A percentile compares a stretch with the other conserved stretches of the same genome.
Conservation (phyloP, 2,329 filamentous ascomycete genomes). For the Trichoderma breve region DNA sequence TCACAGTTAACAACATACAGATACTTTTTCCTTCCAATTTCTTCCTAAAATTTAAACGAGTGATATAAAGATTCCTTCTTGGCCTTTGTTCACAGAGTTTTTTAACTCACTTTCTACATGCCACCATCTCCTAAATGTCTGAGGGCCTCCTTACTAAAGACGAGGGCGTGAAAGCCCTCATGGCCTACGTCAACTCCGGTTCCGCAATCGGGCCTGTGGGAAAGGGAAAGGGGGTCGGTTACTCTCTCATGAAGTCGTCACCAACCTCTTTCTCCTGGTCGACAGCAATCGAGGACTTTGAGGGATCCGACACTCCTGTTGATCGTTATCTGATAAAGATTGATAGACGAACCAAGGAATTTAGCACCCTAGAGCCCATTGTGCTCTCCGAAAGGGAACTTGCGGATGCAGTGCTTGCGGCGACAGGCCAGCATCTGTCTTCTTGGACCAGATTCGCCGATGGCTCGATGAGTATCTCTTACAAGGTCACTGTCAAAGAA, state of each 20-base stretch:
- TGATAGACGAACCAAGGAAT: neutral
- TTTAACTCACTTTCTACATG: neutral
- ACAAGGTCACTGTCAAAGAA: neutral
- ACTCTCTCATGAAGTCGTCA: neutral
- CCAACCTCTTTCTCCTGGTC: neutral
- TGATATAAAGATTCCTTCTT: neutral
- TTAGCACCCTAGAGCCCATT: neutral
- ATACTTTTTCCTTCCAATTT: neutral
- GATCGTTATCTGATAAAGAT: neutral
- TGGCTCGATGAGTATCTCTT: neutral
- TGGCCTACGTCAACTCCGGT: neutral
- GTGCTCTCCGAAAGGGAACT: neutral
- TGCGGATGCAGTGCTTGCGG: neutral
- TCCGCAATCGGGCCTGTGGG: neutral
- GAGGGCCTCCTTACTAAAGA: neutral
- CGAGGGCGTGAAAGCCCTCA: neutral
- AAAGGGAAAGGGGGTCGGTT: neutral
- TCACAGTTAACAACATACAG: neutral
- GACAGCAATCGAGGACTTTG: neutral
- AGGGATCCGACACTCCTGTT: neutral
- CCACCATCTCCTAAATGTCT: neutral
- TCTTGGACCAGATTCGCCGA: neutral
- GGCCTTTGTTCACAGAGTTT: neutral
- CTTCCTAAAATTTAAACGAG: neutral
- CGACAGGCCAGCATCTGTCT: neutral